Conservation (phyloP, 208 protist genomes). For the Acanthamoeba lenticulata region DNA sequence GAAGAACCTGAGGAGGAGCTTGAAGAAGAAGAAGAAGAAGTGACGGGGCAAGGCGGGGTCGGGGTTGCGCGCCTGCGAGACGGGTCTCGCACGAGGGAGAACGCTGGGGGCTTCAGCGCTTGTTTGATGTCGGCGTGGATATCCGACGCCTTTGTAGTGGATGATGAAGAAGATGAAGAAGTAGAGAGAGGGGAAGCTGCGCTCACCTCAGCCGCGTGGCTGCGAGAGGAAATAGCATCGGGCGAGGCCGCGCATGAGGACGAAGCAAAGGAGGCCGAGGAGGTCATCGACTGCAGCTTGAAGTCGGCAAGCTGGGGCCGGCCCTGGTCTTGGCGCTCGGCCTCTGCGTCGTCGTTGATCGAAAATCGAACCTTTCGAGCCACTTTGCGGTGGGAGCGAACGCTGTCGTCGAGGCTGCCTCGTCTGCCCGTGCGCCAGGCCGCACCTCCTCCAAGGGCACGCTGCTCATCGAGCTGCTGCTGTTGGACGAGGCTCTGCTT, state of each 20-base stretch:
- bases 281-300: not conserved
- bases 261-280: not conserved
- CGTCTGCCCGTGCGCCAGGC: not conserved
- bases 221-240: no score
- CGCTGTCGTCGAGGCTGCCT: not conserved
- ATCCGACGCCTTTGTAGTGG: not conserved
- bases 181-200: not conserved
- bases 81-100: not conserved
- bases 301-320: not conserved
- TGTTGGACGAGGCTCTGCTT: not conserved
- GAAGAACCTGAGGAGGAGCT: not conserved
- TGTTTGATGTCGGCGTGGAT: not conserved
- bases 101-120: not conserved
- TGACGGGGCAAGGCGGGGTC: not conserved
- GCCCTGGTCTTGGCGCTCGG: not conserved
- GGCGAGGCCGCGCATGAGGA: not conserved
- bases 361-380: not conserved
- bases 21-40: not conserved
- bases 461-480: not conserved
- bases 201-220: not conserved
- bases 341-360: not conserved
- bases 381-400: not conserved
- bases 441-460: not conserved
- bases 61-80: not conserved
- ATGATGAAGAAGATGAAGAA: not conserved